These are phyloP conservation scores for Aureobasidium sp. DNA, from an alignment of 2,329 filamentous ascomycete species.

Conservation along the genomic window DNA sequence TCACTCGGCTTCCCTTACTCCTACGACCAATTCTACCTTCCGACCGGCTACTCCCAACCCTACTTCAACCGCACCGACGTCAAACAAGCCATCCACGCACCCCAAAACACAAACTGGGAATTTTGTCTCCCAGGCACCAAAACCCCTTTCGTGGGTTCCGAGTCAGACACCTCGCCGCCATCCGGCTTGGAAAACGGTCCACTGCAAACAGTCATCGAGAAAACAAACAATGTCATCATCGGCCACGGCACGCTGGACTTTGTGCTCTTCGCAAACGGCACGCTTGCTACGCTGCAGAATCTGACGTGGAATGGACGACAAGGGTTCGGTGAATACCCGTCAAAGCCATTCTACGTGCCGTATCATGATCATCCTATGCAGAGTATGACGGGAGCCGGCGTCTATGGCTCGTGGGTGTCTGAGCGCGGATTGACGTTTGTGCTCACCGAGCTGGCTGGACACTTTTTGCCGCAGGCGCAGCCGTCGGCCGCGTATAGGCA, in stretches of 20 bases:
- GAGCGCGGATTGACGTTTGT: constrained; percentile 27
- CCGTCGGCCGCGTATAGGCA: constrained; percentile 8
- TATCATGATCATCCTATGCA: constrained; percentile 16
- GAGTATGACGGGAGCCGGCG: constrained; percentile 22
- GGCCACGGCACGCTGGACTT: constrained; percentile 26
- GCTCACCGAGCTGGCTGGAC: constrained; percentile 24
- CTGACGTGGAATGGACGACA: constrained; percentile 28
- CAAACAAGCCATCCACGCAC: constrained; percentile 33
- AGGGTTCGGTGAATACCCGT: constrained; percentile 24
- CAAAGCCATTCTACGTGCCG: constrained; percentile 23
- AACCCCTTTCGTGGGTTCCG: constrained; percentile 20
- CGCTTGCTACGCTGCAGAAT: constrained; percentile 26
- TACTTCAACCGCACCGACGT: constrained; percentile 34
- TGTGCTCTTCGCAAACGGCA: constrained; percentile 26
- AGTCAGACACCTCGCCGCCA: constrained; percentile 20
- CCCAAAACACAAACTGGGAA: constrained; percentile 19
- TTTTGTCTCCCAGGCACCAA: constrained; percentile 25
- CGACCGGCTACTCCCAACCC: constrained; percentile 18
- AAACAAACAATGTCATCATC: constrained; percentile 29
- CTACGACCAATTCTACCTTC: constrained; percentile 14
- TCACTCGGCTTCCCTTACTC: constrained; percentile 20
- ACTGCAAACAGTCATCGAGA: constrained; percentile 27
- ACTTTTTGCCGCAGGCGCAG: constrained; percentile 18
- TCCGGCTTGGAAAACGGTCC: constrained; percentile 18
- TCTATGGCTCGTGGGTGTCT: constrained; percentile 21